Conservation (phyloP, 2,329 filamentous ascomycete genomes). For the Stagonosporopsis chrysanthemi region DNA sequence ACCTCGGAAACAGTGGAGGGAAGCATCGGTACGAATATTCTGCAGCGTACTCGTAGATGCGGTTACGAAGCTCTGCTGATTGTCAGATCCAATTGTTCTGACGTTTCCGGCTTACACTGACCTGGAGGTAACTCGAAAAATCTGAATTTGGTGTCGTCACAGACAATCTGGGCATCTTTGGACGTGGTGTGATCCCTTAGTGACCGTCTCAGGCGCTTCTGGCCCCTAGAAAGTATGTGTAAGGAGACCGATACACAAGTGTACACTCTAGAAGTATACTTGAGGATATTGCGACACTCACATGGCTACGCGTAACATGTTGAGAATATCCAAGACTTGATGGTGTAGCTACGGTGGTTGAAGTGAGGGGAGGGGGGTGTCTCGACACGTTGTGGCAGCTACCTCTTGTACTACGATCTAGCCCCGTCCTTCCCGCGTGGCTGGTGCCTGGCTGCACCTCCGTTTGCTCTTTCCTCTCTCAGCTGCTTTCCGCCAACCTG, state of each 20-base stretch:
- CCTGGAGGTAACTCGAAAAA: conserved; percentile 38
- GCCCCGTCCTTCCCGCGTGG: not conserved
- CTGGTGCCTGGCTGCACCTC: not conserved
- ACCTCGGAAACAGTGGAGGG: conserved; percentile 19
- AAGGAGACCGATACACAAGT: not conserved
- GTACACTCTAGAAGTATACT: not conserved
- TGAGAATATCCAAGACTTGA: not conserved
- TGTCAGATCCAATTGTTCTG: conserved; percentile 6
- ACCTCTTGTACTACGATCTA: not conserved
- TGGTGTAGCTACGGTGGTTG: not conserved
- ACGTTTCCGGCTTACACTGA: not conserved
- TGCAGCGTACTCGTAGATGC: conserved; percentile 30
- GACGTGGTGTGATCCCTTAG: not conserved
- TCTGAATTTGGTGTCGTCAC: conserved; percentile 2
- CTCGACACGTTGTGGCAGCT: not conserved
- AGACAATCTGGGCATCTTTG: conserved; percentile 1
- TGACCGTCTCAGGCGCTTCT: not conserved
- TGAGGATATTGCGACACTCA: not conserved
- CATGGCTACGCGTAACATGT: not conserved
- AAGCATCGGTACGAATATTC: conserved; percentile 23
- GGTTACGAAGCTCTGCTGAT: conserved; percentile 35
- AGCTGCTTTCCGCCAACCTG: not conserved
- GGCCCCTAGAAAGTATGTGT: not conserved
- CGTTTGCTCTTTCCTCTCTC: conserved; percentile 5
- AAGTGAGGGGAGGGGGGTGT: not conserved